These are phyloP conservation scores for Immersiporthe knoxdaviesiana DNA, from an alignment of 2,329 filamentous ascomycete genomes.

Conservation along the genomic window DNA sequence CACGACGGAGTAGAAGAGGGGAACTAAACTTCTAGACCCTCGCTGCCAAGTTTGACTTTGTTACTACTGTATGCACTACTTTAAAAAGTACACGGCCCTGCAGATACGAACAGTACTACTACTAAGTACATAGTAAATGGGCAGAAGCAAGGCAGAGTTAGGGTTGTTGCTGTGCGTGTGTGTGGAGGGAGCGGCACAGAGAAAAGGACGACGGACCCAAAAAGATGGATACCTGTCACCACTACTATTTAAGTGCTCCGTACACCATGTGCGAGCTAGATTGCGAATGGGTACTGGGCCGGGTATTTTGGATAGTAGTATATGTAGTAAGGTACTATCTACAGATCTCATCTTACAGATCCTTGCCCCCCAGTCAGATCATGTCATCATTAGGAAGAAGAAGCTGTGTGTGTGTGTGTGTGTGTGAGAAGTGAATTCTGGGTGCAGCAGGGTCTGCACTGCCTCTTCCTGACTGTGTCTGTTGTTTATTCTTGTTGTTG, in stretches of 20 bases:
- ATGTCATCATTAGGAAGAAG: not conserved
- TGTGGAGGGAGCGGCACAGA: too few relatives aligned
- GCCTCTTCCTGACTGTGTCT: not conserved
- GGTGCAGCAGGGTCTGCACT: not conserved
- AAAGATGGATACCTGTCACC: not conserved
- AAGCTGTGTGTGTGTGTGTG: not conserved
- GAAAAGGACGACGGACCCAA: conserved; percentile 6
- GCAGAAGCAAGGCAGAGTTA: not conserved
- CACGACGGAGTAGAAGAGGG: not conserved
- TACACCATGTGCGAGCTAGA: not conserved
- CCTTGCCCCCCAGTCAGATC: not conserved
- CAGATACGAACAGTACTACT: not conserved
- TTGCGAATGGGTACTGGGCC: not conserved
- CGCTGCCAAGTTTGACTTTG: too few relatives aligned
- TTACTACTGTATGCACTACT: too few relatives aligned
- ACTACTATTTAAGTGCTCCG: too few relatives aligned
- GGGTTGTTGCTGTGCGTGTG: not conserved
- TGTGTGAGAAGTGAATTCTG: not conserved
- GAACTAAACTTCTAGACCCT: too few relatives aligned
- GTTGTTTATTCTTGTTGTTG: not conserved
- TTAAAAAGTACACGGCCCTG: too few relatives aligned
- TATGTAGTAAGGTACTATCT: not conserved
- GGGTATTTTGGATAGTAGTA: not conserved
- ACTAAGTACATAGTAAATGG: not conserved
- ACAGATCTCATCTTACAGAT: not conserved